Evolutionary conservation across 1,139 yeast species (phyloP).

Genomic region (Kurtzmaniella quercitrusa): DNA sequence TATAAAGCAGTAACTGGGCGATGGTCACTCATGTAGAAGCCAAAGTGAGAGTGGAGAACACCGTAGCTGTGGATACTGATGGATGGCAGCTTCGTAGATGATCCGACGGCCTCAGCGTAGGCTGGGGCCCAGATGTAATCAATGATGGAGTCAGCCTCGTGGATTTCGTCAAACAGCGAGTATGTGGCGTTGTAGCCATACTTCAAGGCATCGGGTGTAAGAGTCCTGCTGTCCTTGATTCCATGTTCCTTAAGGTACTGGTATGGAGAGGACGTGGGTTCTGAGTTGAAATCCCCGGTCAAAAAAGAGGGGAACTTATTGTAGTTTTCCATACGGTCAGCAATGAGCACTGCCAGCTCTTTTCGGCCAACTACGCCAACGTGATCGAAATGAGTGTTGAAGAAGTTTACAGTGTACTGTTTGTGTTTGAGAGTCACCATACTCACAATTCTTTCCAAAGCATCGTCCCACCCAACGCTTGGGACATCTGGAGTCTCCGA

Average conservation of each 20-base stretch:
- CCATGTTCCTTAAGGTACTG: constrained; percentile 30
- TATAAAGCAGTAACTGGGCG: constrained; percentile 40
- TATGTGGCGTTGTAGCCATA: constrained; percentile 44
- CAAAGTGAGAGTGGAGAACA: constrained; percentile 39
- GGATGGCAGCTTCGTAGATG: constrained; percentile 8
- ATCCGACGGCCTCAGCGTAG: constrained; percentile 11
- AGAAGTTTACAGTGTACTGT: constrained; percentile 31
- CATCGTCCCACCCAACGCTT: constrained; percentile 49
- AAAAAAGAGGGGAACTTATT: constrained; percentile 38
- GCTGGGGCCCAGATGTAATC: constrained; percentile 46
- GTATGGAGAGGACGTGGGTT: constrained; percentile 49
- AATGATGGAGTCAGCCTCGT: constrained; percentile 29
- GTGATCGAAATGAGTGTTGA: constrained; percentile 60
- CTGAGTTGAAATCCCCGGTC: constrained; percentile 54
- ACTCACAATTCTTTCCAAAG: constrained; percentile 35
- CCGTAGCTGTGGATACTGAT: constrained; percentile 24
- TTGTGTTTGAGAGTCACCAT: constrained; percentile 28
- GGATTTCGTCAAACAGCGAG: constrained; percentile 39
- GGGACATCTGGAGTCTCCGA: constrained; percentile 47
- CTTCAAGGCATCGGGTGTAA: constrained; percentile 15
- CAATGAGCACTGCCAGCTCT: constrained; percentile 45
- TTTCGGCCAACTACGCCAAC: constrained; percentile 44
- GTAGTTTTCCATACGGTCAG: constrained; percentile 33
- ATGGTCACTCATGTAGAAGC: constrained; percentile 42
- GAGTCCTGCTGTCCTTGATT: constrained; percentile 29